Base-by-base conservation (phyloP, 305 asterid species). In the Withania somnifera region DNA sequence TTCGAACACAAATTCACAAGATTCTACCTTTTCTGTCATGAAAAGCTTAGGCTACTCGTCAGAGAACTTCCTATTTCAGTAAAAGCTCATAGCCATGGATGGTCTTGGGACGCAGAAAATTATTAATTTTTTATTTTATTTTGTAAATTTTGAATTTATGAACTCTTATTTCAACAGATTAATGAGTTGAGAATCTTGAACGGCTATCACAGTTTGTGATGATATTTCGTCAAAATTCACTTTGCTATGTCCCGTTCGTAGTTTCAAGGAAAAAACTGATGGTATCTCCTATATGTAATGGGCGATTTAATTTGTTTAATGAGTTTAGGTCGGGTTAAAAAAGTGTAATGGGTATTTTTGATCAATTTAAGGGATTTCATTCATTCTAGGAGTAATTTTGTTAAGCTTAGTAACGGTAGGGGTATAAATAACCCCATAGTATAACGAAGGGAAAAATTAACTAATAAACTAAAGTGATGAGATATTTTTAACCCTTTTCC, bases 191-290 rank as follows among this genome's bases (percentile, higher is more conserved):
- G 91, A 93, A 90, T 79, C 88, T 97, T 3, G 99, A 97, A 87
- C 94, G 99, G 99, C 84, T 97, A 71, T 97, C 99, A 0, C 95
- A 94, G 84, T 87, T 97, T 47, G 99, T 93, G 67, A 94, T 22
- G 99, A 97, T 79, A 85, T 98, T 2, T 80, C 89, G 83, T 78
- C 96, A 71, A 96, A 88, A 78, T 71, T 87, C n/a, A 88, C 98
- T 2, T 32, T 92, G 26, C 81, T 92, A 40, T 89, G 87, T 76
- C 92, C 97, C 4, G 78, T 88, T 85, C 89, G 88, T 15, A 84
- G 85, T 82, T 87, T 88, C 86, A 66, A 82, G 66, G 83, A 77
- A 60, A 86, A 79, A 78, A 75, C 91, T 81, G 92, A 85, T 7
- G 57, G 50, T 11, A n/a, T n/a, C n/a, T n/a, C n/a, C n/a, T n/a